These are phyloP conservation scores for Novymonas esmeraldas DNA, from an alignment of 208 protist genomes.

Conservation along the genomic window DNA sequence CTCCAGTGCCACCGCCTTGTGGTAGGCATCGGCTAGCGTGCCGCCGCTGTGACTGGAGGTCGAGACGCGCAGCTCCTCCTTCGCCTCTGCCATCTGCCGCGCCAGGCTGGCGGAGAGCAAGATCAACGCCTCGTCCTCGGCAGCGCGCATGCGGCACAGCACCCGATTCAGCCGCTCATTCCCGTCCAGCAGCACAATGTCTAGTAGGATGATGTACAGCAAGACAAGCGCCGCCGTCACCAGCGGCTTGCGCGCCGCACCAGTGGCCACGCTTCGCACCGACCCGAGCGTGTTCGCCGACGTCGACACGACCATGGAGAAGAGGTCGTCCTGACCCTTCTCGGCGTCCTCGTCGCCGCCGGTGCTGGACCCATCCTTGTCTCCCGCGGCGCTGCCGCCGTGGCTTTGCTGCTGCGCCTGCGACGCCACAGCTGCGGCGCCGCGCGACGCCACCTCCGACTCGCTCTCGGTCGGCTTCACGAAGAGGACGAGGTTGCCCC, in stretches of 20 bases:
- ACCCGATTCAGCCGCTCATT: conserved; percentile 30
- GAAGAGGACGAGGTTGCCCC: conserved; percentile 32
- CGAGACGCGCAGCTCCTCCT: conserved; percentile 16
- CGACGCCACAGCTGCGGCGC: neutral
- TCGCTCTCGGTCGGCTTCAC: conserved; percentile 34
- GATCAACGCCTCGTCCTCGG: conserved; percentile 54
- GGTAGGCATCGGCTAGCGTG: conserved; percentile 8
- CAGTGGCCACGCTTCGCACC: conserved; percentile 2
- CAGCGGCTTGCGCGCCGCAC: conserved; percentile 24
- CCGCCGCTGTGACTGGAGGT: neutral
- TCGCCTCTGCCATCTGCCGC: conserved; percentile 12
- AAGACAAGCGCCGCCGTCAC: conserved; percentile 43
- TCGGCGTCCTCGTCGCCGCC: neutral
- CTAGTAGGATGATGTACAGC: conserved; percentile 60
- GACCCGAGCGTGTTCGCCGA: neutral
- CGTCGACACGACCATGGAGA: conserved; percentile 13
- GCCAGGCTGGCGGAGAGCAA: conserved; percentile 46
- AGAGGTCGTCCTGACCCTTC: conserved; percentile 1
- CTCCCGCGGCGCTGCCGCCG: neutral
- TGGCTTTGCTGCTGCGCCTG: neutral
- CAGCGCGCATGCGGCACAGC: conserved; percentile 33
- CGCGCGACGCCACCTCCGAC: conserved; percentile 13
- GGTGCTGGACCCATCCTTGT: neutral
- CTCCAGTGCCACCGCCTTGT: conserved; percentile 28
- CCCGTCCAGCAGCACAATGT: conserved; percentile 52